A percentile compares a stretch with the other conserved stretches of the same genome.
Evolutionary conservation across 768 basidiomycete species (phyloP).

Genomic region (Tylopilus felleus): DNA sequence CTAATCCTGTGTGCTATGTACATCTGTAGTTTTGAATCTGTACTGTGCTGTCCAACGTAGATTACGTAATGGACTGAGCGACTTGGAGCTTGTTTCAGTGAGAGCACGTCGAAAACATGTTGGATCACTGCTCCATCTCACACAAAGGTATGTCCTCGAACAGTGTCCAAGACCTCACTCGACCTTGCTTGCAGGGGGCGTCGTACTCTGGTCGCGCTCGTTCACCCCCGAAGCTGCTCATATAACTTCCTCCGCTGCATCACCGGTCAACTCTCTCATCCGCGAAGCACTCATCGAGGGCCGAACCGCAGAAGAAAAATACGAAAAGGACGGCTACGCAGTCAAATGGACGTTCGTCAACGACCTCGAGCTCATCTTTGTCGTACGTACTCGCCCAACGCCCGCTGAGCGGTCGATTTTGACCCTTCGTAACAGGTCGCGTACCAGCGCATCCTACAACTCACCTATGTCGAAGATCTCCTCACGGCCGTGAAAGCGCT

Average conservation of each 20-base stretch:
- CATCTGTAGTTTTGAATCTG: slow-evolving; percentile 2
- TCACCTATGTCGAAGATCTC: slow-evolving; percentile 91
- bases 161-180: neutral
- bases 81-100: neutral
- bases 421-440: no score
- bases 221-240: slow-evolving; percentile 85
- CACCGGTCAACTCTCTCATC: slow-evolving; percentile 85
- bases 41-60: neutral
- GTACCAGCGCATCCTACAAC: slow-evolving; percentile 92
- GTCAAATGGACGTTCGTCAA: slow-evolving; percentile 95
- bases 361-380: slow-evolving; percentile 94
- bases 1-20: neutral
- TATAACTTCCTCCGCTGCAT: slow-evolving; percentile 65
- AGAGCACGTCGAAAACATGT: no score
- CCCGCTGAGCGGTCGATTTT: neutral
- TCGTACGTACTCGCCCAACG: slow-evolving; percentile 50
- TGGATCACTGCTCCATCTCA: slow-evolving; percentile 94
- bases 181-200: slow-evolving; percentile 57
- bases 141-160: slow-evolving; percentile 65
- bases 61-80: slow-evolving; percentile 6
- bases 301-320: slow-evolving; percentile 73
- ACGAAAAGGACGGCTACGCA: slow-evolving; percentile 92
- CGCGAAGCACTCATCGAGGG: slow-evolving; percentile 92
- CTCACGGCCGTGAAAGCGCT: slow-evolving; percentile 74
- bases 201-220: slow-evolving; percentile 92